These are phyloP conservation scores for Rosa hybrid DNA, from an alignment of 331 rosid species.

Conservation along the genomic window DNA sequence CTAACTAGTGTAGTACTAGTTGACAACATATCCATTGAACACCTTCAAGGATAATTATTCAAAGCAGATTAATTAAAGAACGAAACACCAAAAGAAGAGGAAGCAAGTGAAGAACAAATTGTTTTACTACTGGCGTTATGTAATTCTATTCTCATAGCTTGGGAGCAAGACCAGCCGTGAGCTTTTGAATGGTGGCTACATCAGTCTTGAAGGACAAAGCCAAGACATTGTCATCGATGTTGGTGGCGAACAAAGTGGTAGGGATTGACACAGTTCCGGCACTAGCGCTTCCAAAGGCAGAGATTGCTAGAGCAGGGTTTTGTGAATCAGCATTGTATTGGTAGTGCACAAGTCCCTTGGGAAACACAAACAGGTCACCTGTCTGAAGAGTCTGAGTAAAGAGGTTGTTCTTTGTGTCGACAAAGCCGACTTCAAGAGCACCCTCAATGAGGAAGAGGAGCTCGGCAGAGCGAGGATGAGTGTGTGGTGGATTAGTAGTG, in stretches of 20 bases:
- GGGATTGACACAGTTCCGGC: constrained; percentile 28
- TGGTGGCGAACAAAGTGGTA: constrained; percentile 6
- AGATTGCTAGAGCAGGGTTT: constrained; percentile 7
- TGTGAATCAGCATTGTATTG: constrained; percentile 22
- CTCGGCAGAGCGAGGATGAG: constrained; percentile 32
- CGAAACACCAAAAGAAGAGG: no score
- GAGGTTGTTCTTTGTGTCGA: constrained; percentile 28
- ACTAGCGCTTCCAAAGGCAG: constrained; percentile 30
- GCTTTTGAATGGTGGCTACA: constrained; percentile 19
- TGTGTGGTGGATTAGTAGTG: constrained; percentile 27
- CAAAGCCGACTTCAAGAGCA: constrained; percentile 24
- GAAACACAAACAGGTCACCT: constrained; percentile 25
- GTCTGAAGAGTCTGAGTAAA: constrained; percentile 17
- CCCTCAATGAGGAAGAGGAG: constrained; percentile 19
- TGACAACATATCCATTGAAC: no score
- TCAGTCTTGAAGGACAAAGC: constrained; percentile 30
- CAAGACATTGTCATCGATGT: constrained; percentile 20
- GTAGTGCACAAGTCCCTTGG: constrained; percentile 24
- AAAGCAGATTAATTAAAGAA: no score
- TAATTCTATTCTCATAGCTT: not conserved
- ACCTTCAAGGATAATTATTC: no score
- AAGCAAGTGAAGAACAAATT: no score
- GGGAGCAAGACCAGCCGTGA: constrained; percentile 29
- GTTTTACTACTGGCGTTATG: no score
- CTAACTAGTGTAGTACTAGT: no score